A percentile compares a stretch with the other conserved stretches of the same genome.
Conservation (phyloP, 2,329 filamentous ascomycete species). For the Penicillium sp. region DNA sequence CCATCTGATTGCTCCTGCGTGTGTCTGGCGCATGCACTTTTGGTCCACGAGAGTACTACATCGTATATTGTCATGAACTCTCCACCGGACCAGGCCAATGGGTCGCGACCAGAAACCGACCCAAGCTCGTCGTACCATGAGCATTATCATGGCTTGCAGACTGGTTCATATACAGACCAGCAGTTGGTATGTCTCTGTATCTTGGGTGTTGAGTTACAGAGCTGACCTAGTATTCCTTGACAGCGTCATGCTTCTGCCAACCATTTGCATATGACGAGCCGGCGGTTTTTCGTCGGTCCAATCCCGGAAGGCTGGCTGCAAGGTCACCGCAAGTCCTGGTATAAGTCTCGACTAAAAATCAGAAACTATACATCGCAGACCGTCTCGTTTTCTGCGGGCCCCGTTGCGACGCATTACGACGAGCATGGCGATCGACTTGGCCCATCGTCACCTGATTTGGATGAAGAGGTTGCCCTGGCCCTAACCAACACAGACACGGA, state of each 20-base stretch:
- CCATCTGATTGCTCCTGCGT: slow-evolving; percentile 4
- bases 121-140: slow-evolving; percentile 15
- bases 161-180: slow-evolving; percentile 47
- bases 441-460: slow-evolving; percentile 7
- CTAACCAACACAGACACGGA: slow-evolving; percentile 15
- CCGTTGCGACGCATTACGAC: slow-evolving; percentile 35
- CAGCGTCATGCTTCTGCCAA: slow-evolving; percentile 54
- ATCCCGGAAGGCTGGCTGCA: slow-evolving; percentile 58
- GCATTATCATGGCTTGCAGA: slow-evolving; percentile 33
- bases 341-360: slow-evolving; percentile 40
- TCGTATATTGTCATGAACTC: slow-evolving; percentile 23
- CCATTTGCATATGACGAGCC: slow-evolving; percentile 54
- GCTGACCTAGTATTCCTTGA: slow-evolving; percentile 6
- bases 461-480: slow-evolving; percentile 13
- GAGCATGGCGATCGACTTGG: slow-evolving; percentile 29
- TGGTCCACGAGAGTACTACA: slow-evolving; percentile 2
- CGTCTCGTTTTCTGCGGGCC: slow-evolving; percentile 47
- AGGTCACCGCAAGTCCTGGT: slow-evolving; percentile 56
- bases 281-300: slow-evolving; percentile 57
- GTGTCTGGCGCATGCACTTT: slow-evolving; percentile 5
- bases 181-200: slow-evolving; percentile 39
- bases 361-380: slow-evolving; percentile 41
- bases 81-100: slow-evolving; percentile 15
- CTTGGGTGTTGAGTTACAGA: not conserved
- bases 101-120: slow-evolving; percentile 14